Evolutionary conservation across 2,329 filamentous ascomycete genomes (phyloP), one percentile per base, ranked within the genome.

Genomic region (Elsinoe australis): DNA sequence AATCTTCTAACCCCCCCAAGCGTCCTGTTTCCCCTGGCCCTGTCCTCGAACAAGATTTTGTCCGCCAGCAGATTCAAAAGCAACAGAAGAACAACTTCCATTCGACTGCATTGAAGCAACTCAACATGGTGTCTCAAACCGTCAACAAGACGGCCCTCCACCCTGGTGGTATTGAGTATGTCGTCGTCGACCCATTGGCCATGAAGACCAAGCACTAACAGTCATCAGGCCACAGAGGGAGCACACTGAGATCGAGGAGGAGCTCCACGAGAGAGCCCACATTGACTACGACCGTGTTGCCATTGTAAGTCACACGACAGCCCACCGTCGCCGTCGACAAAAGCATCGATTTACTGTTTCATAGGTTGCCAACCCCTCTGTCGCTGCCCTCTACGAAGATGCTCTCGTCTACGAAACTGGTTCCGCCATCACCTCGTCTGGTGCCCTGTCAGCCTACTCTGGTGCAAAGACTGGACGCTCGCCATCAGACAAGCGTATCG

Each of bases 231-330:
- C 89, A 55, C 75, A 82, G 64, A 76, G 77, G 62, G 85, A 94
- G 67, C 90, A 95, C 79, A 96, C 92, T 36, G 92, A 96, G 69
- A 82, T 98, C 56, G 88, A 98, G 73, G 88, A 96, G 73, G 87
- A 95, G 69, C 85, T 98, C 53, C 89, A 96, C 71, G 87, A 95
- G 71, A 88, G 84, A 65, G 92, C 92, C 58, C 90, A 98, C 78
- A 98, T 98, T 65, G 92, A 98, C 78, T 98, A 96, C 68, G 86
- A 96, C 71, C 85, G 88, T 65, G 92, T 98, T 63, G 87, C 92
- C 55, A 98, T 98, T 76, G 89, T 94, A 78, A 68, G 86, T 67
- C 51, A 50, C 28, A 45, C 29, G 36, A 36, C 28, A 44, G 15
- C 36, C 46, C 17, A 21, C 34, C 34, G 22, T 48, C 41, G 22